Conservation (phyloP, 257 asterid species). For the Dorcoceras hygrometricum region DNA sequence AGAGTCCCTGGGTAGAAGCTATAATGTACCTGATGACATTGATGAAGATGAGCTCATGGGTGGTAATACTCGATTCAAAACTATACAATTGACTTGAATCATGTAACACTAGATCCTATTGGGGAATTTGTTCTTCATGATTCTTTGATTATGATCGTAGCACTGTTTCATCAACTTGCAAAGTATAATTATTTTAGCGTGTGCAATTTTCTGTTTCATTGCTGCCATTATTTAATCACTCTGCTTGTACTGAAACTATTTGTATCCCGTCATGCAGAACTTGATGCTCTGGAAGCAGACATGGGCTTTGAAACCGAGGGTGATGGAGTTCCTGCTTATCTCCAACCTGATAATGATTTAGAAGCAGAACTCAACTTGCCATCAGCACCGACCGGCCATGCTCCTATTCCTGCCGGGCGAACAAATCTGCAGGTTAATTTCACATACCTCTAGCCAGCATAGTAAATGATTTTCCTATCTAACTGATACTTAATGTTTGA, state of each 20-base stretch:
- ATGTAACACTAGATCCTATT: background rate
- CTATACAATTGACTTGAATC: constrained; percentile 1
- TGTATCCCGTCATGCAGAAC: constrained; percentile 53
- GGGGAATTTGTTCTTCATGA: constrained; percentile 8
- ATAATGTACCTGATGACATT: constrained; percentile 90
- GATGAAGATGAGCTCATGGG: constrained; percentile 99
- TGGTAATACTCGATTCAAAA: constrained; percentile 48
- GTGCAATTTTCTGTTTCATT: background rate
- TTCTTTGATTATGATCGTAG: background rate
- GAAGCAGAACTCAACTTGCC: constrained; percentile 78
- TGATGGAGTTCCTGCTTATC: constrained; percentile 90
- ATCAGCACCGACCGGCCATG: constrained; percentile 56
- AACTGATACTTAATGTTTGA: constrained; percentile 15
- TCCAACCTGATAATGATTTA: constrained; percentile 62
- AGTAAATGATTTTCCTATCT: background rate
- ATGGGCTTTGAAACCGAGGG: constrained; percentile 88
- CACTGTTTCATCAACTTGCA: background rate
- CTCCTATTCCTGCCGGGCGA: constrained; percentile 30
- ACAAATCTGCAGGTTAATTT: constrained; percentile 55
- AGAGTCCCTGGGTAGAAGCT: constrained; percentile 97
- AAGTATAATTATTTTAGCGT: background rate
- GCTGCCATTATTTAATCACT: background rate
- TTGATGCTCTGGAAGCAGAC: constrained; percentile 98
- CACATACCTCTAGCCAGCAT: background rate
- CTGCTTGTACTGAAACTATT: constrained; percentile 1